Base-by-base conservation (phyloP, 2,329 filamentous ascomycete species). In the Fusarium penzigii region DNA sequence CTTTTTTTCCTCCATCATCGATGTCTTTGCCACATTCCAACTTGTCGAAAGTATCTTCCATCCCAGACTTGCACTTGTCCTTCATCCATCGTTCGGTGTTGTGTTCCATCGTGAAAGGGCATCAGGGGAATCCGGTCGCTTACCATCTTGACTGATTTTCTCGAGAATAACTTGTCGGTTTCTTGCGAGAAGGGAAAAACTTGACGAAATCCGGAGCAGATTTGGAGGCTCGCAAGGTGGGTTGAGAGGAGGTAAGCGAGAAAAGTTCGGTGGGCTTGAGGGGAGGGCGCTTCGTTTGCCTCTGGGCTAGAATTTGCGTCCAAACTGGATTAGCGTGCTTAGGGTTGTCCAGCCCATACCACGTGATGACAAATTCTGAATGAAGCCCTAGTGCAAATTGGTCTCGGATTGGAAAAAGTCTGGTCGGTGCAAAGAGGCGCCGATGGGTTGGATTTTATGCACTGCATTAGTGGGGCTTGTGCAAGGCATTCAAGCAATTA, bases 121-220 rank as follows among this genome's bases (percentile, higher is more conserved):
- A 56, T 58, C 51, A 51, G 42, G 54, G 49, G 55, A 52, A 52
- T 51, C 51, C 62, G 57, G 65, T 68, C 68, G 71, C 84, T 85
- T 82, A 88, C 85, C 85, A 88, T 88, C 74, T 86, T 87, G 84
- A 79, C 78, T 81, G 75, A 80, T 79, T 78, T 70, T 72, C 68
- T 73, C 68, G 68, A 68, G 62, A 67, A 65, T 68, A 70, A 64
- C 68, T 68, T 67, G 69, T 73, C 66, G 69, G 65, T 65, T 58
- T 71, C 70, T 74, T 73, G 77, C 76, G 78, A 80, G 75, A 70
- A 66, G 69, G 62, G 70, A 67, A 68, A 72, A 74, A 70, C 67
- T 76, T 77, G 75, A 75, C 74, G 72, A 78, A 80, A 80, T 80
- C 78, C 79, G 76, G 69, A 73, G 73, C 78, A 79, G 78, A 81